Conservation (phyloP, 768 basidiomycete genomes). For the Rhodocollybia butyracea region DNA sequence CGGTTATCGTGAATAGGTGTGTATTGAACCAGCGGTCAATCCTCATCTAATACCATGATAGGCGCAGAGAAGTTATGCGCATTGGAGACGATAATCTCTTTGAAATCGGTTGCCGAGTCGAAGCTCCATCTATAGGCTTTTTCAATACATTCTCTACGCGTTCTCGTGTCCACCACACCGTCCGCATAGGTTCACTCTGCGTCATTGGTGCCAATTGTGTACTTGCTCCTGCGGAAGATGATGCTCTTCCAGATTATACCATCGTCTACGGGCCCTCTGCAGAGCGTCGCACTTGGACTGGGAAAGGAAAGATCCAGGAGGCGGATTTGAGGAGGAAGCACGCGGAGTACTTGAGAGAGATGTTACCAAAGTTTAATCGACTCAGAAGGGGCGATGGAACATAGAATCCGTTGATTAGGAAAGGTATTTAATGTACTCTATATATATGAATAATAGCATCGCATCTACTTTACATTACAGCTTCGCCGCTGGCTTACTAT, state of each 20-base stretch:
- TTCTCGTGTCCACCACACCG: conserved; percentile 78
- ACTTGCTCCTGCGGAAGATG: conserved; percentile 74
- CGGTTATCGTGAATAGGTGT: conserved; percentile 85
- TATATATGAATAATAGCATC: background rate
- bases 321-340: conserved; percentile 83
- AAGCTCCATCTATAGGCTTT: conserved; percentile 80
- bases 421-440: background rate
- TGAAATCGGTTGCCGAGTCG: conserved; percentile 90
- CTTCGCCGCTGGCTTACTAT: conserved; percentile 27
- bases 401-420: background rate
- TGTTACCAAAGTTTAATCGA: conserved; percentile 87
- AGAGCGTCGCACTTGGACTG: conserved; percentile 81
- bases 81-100: conserved; percentile 94
- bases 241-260: conserved; percentile 78
- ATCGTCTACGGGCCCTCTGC: conserved; percentile 77
- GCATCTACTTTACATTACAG: conserved; percentile 28
- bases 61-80: conserved; percentile 81
- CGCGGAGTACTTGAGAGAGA: conserved; percentile 87
- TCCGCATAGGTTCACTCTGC: conserved; percentile 77
- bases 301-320: conserved; percentile 80
- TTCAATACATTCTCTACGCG: conserved; percentile 86
- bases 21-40: conserved; percentile 8
- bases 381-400: conserved; percentile 37
- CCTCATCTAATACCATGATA: conserved; percentile 17
- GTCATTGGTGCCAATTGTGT: conserved; percentile 80